Evolutionary conservation across 129 eudicot genomes (phyloP).

Genomic region (Apium graveolens): DNA sequence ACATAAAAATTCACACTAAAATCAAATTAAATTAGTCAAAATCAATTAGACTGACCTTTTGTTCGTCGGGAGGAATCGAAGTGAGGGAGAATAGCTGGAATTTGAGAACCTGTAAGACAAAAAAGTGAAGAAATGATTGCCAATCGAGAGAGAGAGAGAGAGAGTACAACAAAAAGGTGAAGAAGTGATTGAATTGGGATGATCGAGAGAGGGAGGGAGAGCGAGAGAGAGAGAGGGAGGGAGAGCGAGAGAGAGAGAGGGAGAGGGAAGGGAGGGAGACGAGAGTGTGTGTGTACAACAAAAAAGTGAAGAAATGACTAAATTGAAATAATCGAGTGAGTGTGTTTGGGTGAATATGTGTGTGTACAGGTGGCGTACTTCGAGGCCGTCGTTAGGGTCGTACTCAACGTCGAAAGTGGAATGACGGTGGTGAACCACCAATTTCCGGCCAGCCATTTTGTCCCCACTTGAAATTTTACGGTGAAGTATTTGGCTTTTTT

Average conservation of each 20-base stretch:
- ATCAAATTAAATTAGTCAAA: background rate
- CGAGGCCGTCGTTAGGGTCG: constrained; percentile 76
- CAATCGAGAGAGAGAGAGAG: background rate
- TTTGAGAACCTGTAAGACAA: constrained; percentile 40
- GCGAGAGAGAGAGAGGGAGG: background rate
- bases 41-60: constrained; percentile 39
- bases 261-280: background rate
- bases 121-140: background rate
- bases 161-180: background rate
- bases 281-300: no score
- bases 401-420: constrained; percentile 70
- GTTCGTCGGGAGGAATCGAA: constrained; percentile 74
- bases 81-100: constrained; percentile 85
- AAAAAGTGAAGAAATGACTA: no score
- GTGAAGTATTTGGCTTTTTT: no score
- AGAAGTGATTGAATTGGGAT: background rate
- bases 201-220: background rate
- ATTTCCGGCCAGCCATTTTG: constrained; percentile 62
- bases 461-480: no score
- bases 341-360: background rate
- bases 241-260: constrained; percentile 1
- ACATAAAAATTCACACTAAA: background rate
- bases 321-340: background rate
- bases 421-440: constrained; percentile 41
- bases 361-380: constrained; percentile 22